These are phyloP conservation scores for Penicillium sp. DNA, from an alignment of 2,329 filamentous ascomycete genomes.

Conservation along the genomic window DNA sequence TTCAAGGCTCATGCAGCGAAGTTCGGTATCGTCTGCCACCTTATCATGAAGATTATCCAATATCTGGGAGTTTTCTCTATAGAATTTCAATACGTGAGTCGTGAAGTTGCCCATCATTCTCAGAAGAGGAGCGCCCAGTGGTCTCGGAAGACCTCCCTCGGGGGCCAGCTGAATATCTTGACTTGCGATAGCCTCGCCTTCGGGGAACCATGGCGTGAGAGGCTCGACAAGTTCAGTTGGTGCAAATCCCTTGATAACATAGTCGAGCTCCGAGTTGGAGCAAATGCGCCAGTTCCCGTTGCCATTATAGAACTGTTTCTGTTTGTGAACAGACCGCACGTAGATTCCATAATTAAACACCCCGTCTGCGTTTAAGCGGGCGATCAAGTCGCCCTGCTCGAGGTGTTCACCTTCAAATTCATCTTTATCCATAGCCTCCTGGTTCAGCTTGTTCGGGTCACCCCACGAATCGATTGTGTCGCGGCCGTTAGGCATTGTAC, in stretches of 20 bases:
- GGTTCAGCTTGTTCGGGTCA: constrained; percentile 19
- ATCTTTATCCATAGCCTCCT: constrained; percentile 26
- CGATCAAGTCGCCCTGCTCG: constrained; percentile 42
- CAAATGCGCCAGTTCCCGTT: constrained; percentile 44
- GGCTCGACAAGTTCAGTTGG: constrained; percentile 44
- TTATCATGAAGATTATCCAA: constrained; percentile 39
- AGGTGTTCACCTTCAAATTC: constrained; percentile 36
- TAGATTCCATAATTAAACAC: constrained; percentile 38
- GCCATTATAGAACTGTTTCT: constrained; percentile 43
- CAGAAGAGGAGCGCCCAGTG: constrained; percentile 35
- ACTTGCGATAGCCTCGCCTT: constrained; percentile 22
- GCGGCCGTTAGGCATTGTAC: constrained; percentile 35
- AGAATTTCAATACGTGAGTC: constrained; percentile 32
- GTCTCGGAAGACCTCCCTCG: constrained; percentile 42
- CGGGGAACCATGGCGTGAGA: constrained; percentile 52
- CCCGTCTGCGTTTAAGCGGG: constrained; percentile 27
- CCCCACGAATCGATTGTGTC: constrained; percentile 29
- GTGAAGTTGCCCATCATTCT: constrained; percentile 34
- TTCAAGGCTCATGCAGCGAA: constrained; percentile 32
- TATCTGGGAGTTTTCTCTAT: constrained; percentile 28
- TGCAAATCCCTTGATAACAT: constrained; percentile 50
- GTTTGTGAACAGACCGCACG: constrained; percentile 38
- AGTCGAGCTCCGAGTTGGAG: constrained; percentile 41
- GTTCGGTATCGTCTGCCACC: constrained; percentile 37
- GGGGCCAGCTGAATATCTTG: constrained; percentile 32